Evolutionary conservation across 2,329 filamentous ascomycete genomes (phyloP).

Genomic region (Fusarium albosuccineum): DNA sequence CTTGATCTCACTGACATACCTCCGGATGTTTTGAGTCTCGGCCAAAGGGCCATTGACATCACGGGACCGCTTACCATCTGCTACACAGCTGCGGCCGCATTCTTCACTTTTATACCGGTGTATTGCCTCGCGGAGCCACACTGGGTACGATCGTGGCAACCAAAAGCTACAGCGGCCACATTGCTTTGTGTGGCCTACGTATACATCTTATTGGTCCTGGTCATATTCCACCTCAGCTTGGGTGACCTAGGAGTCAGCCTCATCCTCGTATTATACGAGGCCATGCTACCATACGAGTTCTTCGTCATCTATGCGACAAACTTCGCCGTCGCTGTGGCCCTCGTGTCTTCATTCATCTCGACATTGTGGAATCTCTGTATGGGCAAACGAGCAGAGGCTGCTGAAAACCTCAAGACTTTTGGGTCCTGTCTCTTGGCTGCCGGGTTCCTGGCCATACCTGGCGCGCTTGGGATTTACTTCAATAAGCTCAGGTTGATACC

Average conservation of each 20-base stretch:
- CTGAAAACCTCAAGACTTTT: not conserved
- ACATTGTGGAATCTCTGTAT: no score
- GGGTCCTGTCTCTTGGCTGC: not conserved
- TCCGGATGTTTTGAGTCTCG: not conserved
- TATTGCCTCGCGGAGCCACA: not conserved
- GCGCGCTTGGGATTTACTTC: accelerated
- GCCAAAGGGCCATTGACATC: conserved; percentile 10
- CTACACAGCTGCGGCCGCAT: not conserved
- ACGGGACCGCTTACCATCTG: conserved; percentile 1
- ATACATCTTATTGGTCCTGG: not conserved
- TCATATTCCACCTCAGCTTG: conserved; percentile 14
- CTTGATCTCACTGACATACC: conserved; percentile 7
- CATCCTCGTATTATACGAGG: not conserved
- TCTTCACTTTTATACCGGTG: not conserved
- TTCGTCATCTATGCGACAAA: not conserved
- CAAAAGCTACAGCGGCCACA: no score
- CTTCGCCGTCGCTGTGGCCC: no score
- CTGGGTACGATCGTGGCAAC: no score
- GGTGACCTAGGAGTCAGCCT: not conserved
- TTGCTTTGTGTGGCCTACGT: not conserved
- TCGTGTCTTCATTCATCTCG: no score
- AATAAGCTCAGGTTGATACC: not conserved
- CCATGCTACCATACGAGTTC: not conserved
- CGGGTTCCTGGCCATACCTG: not conserved
- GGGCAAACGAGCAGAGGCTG: not conserved